Conservation (phyloP, 2,329 filamentous ascomycete genomes). For the Emergomyces africanus region DNA sequence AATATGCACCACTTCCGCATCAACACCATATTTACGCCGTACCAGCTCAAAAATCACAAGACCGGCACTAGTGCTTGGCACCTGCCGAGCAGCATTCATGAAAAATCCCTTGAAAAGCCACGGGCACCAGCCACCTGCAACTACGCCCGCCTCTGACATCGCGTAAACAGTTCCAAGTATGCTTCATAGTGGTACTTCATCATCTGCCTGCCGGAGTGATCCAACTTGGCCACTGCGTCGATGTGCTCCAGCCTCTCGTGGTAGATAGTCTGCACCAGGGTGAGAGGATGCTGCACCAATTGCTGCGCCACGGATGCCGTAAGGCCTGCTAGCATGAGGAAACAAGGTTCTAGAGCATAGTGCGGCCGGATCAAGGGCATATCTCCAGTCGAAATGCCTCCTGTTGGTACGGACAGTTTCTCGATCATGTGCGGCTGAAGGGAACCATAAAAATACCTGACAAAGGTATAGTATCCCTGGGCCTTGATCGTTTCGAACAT, state of each 20-base stretch:
- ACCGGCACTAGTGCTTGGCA: conserved; percentile 51
- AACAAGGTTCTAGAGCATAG: conserved; percentile 49
- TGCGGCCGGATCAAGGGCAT: conserved; percentile 44
- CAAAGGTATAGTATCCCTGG: conserved; percentile 49
- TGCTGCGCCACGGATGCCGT: conserved; percentile 47
- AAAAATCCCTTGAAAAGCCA: conserved; percentile 49
- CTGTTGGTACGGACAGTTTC: conserved; percentile 13
- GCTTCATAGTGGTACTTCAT: conserved; percentile 46
- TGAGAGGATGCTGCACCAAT: conserved; percentile 45
- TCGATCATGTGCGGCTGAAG: conserved; percentile 19
- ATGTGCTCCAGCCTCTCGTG: conserved; percentile 47
- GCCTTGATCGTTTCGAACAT: conserved; percentile 52
- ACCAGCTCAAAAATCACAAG: conserved; percentile 54
- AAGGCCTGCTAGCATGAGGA: conserved; percentile 47
- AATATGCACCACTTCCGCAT: conserved; percentile 42
- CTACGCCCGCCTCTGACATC: conserved; percentile 40
- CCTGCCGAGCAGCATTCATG: conserved; percentile 43
- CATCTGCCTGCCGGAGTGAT: conserved; percentile 29
- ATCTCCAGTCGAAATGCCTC: conserved; percentile 19
- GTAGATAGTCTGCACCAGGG: conserved; percentile 47
- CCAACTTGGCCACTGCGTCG: conserved; percentile 39
- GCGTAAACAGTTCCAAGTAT: conserved; percentile 46
- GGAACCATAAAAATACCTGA: conserved; percentile 45
- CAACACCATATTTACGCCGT: conserved; percentile 45
- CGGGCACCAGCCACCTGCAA: conserved; percentile 40